phyloP scores from a whole-genome alignment of 768 basidiomycete species.

The Exidia glandulosa region DNA sequence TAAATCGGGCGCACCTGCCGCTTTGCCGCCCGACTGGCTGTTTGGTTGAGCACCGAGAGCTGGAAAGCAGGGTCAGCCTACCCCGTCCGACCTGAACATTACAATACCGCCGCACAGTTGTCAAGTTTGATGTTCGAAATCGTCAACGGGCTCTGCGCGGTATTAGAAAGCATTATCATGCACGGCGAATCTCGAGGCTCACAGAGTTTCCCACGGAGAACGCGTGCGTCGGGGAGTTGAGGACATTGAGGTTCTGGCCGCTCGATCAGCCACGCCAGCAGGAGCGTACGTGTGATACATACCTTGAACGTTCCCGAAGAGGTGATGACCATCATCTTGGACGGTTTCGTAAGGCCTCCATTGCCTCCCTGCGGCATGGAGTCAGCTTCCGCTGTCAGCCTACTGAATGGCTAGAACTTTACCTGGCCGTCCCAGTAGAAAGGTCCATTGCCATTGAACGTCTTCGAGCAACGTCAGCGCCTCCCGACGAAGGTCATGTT shows the following conservation, averaged over 20 bases:
- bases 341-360: constrained; percentile 16
- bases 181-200: background rate
- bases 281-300: background rate
- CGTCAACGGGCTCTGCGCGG: constrained; percentile 16
- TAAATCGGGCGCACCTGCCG: constrained; percentile 28
- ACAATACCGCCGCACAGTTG: constrained; percentile 32
- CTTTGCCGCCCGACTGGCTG: constrained; percentile 32
- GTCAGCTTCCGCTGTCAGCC: background rate
- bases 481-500: background rate
- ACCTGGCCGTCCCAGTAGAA: constrained; percentile 29
- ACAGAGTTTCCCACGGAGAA: constrained; percentile 19
- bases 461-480: constrained; percentile 7
- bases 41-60: constrained; percentile 44
- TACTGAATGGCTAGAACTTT: background rate
- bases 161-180: background rate
- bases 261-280: background rate
- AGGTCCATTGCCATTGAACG: constrained; percentile 31
- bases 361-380: constrained; percentile 12
- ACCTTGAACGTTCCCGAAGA: constrained; percentile 32
- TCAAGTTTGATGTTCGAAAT: constrained; percentile 43
- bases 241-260: constrained; percentile 22
- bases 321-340: constrained; percentile 11
- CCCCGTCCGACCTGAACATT: background rate
- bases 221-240: constrained; percentile 29
- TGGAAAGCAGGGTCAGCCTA: constrained; percentile 12